Base-by-base conservation (phyloP, 2,329 filamentous ascomycete genomes). In the Fusarium chlamydosporum region DNA sequence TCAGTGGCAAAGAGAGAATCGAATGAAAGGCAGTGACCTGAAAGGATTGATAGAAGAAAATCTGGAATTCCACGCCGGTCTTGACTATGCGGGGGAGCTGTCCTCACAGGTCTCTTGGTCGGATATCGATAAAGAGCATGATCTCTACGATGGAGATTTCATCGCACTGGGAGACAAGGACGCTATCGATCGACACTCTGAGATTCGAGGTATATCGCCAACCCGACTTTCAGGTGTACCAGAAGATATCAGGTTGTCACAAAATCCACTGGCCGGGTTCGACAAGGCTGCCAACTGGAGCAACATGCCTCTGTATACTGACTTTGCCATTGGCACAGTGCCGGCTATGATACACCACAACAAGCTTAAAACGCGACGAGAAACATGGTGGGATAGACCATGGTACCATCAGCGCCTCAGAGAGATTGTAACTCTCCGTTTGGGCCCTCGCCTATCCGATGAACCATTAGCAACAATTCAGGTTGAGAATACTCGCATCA, bases 351-450 rank as follows among this genome's bases (percentile, higher is more conserved):
- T 64, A 4, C 61, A 64, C 7, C 51, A 64, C 2, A 50, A 64
- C 7, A 18, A n/a, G 6, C 33, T 12, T 33, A 64, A 64, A 26
- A 4, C 9, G 1, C 12, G 34, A 8, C 61, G 59, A 0, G 7
- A 10, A 1, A 41, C 43, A 5, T 51, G 43, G 59, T 64, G 61
- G 61, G 15, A 64, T 11, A 31, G 16, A 0, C 59, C 59, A 1
- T 64, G 61, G 59, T 64, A 58, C 4, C 34, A 64, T 9, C 51
- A 40, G 3, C 40, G 23, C 1, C 16, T 64, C 1, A 46, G 61
- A 1, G 4, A 23, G 6, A 43, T 64, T 0, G 6, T 37, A 3
- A 26, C 3, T 3, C 26, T 38, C 7, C 33, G n/a, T 2, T 6
- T 64, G 0, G 27, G 35, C 0, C n/a, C 52, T 1, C 27, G 16